Conservation (phyloP, 2,329 filamentous ascomycete genomes). For the Eutypa lata region DNA sequence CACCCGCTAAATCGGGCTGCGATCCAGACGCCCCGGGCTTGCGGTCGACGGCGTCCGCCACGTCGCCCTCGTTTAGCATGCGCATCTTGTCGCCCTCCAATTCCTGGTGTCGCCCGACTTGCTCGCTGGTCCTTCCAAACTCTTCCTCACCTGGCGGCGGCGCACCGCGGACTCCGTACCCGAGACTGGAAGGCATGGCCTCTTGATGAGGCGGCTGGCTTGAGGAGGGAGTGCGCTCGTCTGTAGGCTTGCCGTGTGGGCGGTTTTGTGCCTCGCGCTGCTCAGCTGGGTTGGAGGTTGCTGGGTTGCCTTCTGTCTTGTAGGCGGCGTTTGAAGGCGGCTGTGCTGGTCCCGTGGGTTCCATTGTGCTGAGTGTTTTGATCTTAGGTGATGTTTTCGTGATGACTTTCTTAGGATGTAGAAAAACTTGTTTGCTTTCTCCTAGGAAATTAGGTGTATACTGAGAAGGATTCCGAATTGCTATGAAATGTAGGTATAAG, state of each 20-base stretch:
- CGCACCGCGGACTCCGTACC: slow-evolving; percentile 20
- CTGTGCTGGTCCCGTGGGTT: slow-evolving; percentile 23
- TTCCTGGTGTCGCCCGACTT: slow-evolving; percentile 18
- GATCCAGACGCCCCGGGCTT: slow-evolving; percentile 25
- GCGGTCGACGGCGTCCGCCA: slow-evolving; percentile 20
- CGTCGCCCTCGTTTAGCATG: slow-evolving; percentile 24
- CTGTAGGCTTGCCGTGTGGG: slow-evolving; percentile 8
- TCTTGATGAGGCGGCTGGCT: slow-evolving; percentile 12
- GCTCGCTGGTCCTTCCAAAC: slow-evolving; percentile 15
- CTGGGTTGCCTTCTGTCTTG: slow-evolving; percentile 21
- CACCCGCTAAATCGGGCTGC: slow-evolving; percentile 27
- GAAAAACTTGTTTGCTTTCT: too few relatives aligned
- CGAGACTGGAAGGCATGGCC: slow-evolving; percentile 24
- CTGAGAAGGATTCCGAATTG: too few relatives aligned
- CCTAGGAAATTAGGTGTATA: too few relatives aligned
- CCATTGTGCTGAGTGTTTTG: slow-evolving; percentile 15
- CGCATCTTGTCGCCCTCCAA: slow-evolving; percentile 29
- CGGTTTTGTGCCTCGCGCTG: slow-evolving; percentile 14
- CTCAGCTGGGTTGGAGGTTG: slow-evolving; percentile 22
- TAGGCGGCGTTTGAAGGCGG: slow-evolving; percentile 24
- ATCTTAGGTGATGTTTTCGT: neutral
- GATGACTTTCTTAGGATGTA: neutral
- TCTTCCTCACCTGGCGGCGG: slow-evolving; percentile 21
- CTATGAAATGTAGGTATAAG: too few relatives aligned
- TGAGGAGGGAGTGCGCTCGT: slow-evolving; percentile 14